Evolutionary conservation across 441 rosid genomes (phyloP).

Genomic region (Rhodomyrtus psidioides): DNA sequence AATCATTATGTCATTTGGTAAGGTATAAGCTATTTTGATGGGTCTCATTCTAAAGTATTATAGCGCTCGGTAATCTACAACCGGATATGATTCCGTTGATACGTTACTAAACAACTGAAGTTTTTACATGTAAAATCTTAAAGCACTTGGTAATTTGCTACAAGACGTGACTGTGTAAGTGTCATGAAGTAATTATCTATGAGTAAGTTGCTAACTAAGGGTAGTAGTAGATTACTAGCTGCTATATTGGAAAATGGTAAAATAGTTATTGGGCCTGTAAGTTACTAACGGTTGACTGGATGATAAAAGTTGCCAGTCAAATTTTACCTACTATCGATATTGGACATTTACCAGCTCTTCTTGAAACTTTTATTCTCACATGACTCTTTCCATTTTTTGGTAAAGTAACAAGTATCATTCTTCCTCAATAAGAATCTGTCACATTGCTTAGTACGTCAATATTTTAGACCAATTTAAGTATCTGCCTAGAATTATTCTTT

Average conservation of each 20-base stretch:
- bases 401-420: neutral
- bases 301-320: neutral
- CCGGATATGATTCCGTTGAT: too few relatives aligned
- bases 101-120: too few relatives aligned
- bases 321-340: neutral
- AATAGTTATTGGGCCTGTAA: too few relatives aligned
- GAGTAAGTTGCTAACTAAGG: too few relatives aligned
- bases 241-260: too few relatives aligned
- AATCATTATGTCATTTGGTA: too few relatives aligned
- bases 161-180: neutral
- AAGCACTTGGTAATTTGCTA: neutral
- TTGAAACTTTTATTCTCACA: neutral
- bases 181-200: neutral
- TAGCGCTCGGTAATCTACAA: too few relatives aligned
- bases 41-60: too few relatives aligned
- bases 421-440: neutral
- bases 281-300: neutral
- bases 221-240: neutral
- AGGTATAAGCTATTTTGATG: too few relatives aligned
- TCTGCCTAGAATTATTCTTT: neutral
- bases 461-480: neutral
- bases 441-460: neutral
- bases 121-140: neutral
- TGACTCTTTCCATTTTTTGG: neutral
- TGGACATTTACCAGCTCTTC: neutral